Evolutionary conservation across 2,329 filamentous ascomycete species (phyloP), one percentile per base, ranked within the genome.

Genomic region (Alternaria sp.): DNA sequence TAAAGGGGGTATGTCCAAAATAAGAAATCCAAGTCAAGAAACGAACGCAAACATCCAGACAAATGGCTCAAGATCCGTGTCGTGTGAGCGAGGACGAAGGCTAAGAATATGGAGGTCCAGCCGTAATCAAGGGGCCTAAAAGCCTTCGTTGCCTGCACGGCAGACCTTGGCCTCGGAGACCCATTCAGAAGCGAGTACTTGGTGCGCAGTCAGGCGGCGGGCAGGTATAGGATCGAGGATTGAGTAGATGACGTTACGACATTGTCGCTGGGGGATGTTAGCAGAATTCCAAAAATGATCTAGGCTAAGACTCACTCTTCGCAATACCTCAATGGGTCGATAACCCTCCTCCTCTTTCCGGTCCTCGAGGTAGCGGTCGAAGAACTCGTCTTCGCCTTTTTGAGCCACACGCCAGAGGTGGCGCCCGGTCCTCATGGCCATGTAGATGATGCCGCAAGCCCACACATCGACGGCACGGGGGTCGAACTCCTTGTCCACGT

Each of bases 401-500:
- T 95, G 95, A 7, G 96, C 96, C n/a, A 97, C 89, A 58, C 94
- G 91, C 96, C 96, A 99, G 9, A 99, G 85, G 80, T 99, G 96
- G 57, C 96, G 88, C 6, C 96, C 96, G 2, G 95, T 98, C 62
- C 96, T 88, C 96, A 99, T 99, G 14, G 96, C 96, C 96, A 99
- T 99, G 83, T 99, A 99, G 64, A 99, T 99, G 55, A 99, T 96
- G 77, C 96, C 96, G 64, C 94, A 97, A 23, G 96, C 96, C 96
- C 96, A 99, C 14, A 98, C 91, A 75, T 99, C 96, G 53, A 99
- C 95, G n/a, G 96, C 95, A 61, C 96, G 88, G 28, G 96, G 96
- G 76, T 99, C 96, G 70, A 99, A 99, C 78, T 99, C 96, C 79
- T 91, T 94, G 77, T 97, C 94, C 2, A 90, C 88, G 75, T 99